A percentile compares a stretch with the other conserved stretches of the same genome.
Evolutionary conservation across 2,329 filamentous ascomycete genomes (phyloP).

Genomic region (Alternaria gansuensis): DNA sequence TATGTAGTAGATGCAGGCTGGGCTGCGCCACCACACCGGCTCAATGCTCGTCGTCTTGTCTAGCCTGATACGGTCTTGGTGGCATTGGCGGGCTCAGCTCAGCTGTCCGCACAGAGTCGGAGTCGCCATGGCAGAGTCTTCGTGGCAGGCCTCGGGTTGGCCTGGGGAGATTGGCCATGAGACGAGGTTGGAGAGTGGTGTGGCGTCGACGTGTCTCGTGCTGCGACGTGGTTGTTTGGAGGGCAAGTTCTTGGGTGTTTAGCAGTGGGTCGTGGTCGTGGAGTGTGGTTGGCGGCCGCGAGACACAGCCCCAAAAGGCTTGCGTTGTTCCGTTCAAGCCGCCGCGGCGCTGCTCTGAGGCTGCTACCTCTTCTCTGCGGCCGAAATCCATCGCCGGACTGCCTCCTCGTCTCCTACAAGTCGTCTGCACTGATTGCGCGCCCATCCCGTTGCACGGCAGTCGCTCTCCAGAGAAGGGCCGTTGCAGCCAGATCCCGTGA

Average conservation of each 20-base stretch:
- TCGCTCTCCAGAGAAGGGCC: neutral
- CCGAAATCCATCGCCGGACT: slow-evolving; percentile 2
- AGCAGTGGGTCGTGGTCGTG: slow-evolving; percentile 16
- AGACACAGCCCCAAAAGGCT: slow-evolving; percentile 22
- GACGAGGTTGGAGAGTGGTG: neutral
- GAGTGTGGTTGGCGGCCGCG: slow-evolving; percentile 14
- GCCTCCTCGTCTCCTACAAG: neutral
- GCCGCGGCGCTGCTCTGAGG: slow-evolving; percentile 9
- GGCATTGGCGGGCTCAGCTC: slow-evolving; percentile 14
- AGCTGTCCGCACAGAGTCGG: slow-evolving; percentile 3
- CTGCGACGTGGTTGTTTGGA: slow-evolving; percentile 11
- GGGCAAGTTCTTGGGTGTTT: slow-evolving; percentile 13
- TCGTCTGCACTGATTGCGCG: slow-evolving; percentile 1
- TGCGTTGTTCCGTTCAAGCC: slow-evolving; percentile 13
- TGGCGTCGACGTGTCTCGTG: slow-evolving; percentile 16
- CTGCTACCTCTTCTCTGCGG: slow-evolving; percentile 6
- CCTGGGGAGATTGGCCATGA: slow-evolving; percentile 1
- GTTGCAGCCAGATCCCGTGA: slow-evolving; percentile 6
- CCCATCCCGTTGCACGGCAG: slow-evolving; percentile 4
- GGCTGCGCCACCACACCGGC: slow-evolving; percentile 23
- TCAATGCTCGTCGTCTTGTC: slow-evolving; percentile 12
- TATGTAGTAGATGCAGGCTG: neutral
- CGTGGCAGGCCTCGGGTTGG: slow-evolving; percentile 1
- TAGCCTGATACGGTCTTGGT: slow-evolving; percentile 14
- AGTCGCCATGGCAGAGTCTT: slow-evolving; percentile 12